phyloP scores from a whole-genome alignment of 495 filamentous ascomycete species.

The Penicillium cinerascens region DNA sequence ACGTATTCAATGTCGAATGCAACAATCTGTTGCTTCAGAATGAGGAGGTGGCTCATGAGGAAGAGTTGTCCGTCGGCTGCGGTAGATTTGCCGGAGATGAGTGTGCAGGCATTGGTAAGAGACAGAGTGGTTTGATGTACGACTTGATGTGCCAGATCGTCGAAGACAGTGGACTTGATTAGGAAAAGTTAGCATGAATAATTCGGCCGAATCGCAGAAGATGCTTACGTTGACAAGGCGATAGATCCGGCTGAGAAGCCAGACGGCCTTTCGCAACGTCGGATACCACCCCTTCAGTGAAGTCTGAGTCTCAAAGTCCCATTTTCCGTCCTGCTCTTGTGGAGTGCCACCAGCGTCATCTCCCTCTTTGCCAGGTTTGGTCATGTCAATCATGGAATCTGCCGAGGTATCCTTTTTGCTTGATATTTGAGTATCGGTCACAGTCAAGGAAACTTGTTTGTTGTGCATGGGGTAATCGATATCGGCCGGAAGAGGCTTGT shows the following conservation, averaged over 20 bases:
- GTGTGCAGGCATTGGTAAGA: constrained; percentile 50
- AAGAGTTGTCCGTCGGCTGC: constrained; percentile 73
- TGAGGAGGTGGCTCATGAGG: constrained; percentile 84
- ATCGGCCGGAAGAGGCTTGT: constrained; percentile 64
- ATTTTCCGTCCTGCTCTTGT: constrained; percentile 45
- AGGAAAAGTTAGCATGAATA: constrained; percentile 16
- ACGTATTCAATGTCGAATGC: constrained; percentile 90
- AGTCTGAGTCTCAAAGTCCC: constrained; percentile 52
- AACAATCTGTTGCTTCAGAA: constrained; percentile 86
- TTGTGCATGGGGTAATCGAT: constrained; percentile 61
- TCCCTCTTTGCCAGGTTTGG: constrained; percentile 49
- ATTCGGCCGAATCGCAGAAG: not conserved
- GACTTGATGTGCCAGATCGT: constrained; percentile 73
- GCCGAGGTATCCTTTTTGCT: constrained; percentile 42
- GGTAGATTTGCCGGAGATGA: constrained; percentile 53
- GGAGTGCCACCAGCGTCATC: constrained; percentile 48
- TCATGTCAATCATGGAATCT: constrained; percentile 44
- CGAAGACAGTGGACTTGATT: constrained; percentile 64
- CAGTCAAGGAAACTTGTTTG: constrained; percentile 42
- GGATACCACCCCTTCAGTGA: constrained; percentile 58
- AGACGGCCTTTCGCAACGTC: constrained; percentile 71
- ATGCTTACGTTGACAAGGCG: constrained; percentile 64
- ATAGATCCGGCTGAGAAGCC: constrained; percentile 81
- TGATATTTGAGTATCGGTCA: constrained; percentile 46
- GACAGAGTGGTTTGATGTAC: constrained; percentile 70